phyloP scores from a whole-genome alignment of 495 filamentous ascomycete species.

The Pseudomonodictys pantanalensis region DNA sequence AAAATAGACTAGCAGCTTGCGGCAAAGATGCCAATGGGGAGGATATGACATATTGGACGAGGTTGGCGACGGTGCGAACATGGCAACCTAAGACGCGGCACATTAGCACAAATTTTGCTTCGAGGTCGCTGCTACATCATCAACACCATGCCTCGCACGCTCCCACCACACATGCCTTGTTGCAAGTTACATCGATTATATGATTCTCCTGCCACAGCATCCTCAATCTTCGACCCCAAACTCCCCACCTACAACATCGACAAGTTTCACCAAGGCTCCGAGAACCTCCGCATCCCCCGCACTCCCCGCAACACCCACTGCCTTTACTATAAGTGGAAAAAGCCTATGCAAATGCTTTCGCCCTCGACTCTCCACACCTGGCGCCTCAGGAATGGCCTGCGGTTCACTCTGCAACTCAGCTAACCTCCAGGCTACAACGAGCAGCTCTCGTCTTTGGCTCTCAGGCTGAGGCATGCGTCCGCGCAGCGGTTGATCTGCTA shows the following conservation, averaged over 20 bases:
- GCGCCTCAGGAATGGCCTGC: slow-evolving; percentile 64
- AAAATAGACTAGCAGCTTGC: too few species aligned
- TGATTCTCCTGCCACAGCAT: too few species aligned
- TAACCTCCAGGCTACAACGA: slow-evolving; percentile 64
- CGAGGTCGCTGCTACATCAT: too few species aligned
- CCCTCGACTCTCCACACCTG: slow-evolving; percentile 53
- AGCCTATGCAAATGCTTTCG: slow-evolving; percentile 76
- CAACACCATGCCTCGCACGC: too few species aligned
- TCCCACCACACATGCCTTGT: background rate
- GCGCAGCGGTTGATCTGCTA: slow-evolving; percentile 87
- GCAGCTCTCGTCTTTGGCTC: slow-evolving; percentile 72
- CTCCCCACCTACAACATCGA: slow-evolving; percentile 67
- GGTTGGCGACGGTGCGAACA: too few species aligned
- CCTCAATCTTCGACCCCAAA: slow-evolving; percentile 52
- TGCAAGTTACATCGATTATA: too few species aligned
- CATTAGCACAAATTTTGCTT: too few species aligned
- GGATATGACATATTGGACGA: too few species aligned
- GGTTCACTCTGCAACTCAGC: slow-evolving; percentile 67
- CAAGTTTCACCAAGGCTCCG: slow-evolving; percentile 58
- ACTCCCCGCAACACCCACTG: slow-evolving; percentile 63
- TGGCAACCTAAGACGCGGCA: too few species aligned
- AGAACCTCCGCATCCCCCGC: slow-evolving; percentile 64
- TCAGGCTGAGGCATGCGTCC: slow-evolving; percentile 90
- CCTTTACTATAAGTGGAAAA: slow-evolving; percentile 74
- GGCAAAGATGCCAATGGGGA: too few species aligned